These are phyloP conservation scores for Boletus pseudopeckii DNA, from an alignment of 768 basidiomycete species.

Conservation along the genomic window DNA sequence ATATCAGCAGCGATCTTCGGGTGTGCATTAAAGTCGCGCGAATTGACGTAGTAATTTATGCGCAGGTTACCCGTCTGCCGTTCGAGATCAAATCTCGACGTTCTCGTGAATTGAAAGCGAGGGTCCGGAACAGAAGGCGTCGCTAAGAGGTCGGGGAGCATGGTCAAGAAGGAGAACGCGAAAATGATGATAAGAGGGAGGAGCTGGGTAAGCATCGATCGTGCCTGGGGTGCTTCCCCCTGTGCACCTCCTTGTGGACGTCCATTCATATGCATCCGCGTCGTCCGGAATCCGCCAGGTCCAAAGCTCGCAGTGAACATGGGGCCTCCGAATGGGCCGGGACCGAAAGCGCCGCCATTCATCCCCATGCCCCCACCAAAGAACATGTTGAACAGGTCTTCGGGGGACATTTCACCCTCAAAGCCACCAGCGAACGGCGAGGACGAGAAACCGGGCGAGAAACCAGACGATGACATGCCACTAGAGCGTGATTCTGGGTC, in stretches of 20 bases:
- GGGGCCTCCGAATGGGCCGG: conserved; percentile 44
- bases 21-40: conserved; percentile 70
- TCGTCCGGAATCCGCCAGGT: conserved; percentile 76
- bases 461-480: conserved; percentile 61
- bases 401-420: conserved; percentile 87
- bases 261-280: conserved; percentile 47
- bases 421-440: conserved; percentile 54
- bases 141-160: conserved; percentile 74
- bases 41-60: conserved; percentile 83
- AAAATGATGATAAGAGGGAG: conserved; percentile 84
- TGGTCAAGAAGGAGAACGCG: conserved; percentile 77
- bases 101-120: conserved; percentile 63
- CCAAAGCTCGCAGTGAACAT: conserved; percentile 81
- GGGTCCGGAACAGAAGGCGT: conserved; percentile 73
- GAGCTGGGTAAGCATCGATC: conserved; percentile 70
- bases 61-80: conserved; percentile 68
- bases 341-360: conserved; percentile 51
- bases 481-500: conserved; percentile 85
- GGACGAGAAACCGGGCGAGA: conserved; percentile 47
- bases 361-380: conserved; percentile 64
- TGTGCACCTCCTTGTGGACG: conserved; percentile 34
- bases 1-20: conserved; percentile 71
- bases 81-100: conserved; percentile 61
- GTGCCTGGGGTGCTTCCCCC: conserved; percentile 41
- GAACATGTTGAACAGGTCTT: conserved; percentile 98